These are phyloP conservation scores for Erodium maritimum DNA, from an alignment of 345 rosid genomes.

Conservation along the genomic window DNA sequence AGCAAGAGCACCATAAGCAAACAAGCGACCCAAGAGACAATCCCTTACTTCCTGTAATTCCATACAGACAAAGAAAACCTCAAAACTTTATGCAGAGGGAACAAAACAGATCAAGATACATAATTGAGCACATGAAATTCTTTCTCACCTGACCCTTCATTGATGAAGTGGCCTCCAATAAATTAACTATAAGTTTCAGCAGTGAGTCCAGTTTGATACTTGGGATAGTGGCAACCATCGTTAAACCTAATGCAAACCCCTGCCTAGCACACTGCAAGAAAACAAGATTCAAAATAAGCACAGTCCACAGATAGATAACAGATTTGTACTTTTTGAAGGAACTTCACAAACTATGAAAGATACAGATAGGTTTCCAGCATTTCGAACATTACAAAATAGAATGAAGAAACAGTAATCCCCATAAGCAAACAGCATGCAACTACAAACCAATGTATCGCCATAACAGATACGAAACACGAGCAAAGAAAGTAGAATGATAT, in stretches of 20 bases:
- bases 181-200: slow-evolving; percentile 55
- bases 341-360: neutral
- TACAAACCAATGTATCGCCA: neutral
- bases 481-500: neutral
- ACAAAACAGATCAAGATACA: neutral
- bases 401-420: neutral
- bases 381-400: neutral
- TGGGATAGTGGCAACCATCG: slow-evolving; percentile 39
- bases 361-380: neutral
- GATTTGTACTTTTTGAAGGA: neutral
- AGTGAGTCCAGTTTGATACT: slow-evolving; percentile 54
- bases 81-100: neutral
- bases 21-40: slow-evolving; percentile 80
- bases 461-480: neutral
- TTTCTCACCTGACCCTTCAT: slow-evolving; percentile 88
- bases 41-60: slow-evolving; percentile 67
- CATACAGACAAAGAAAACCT: slow-evolving; percentile 2
- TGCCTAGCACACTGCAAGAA: slow-evolving; percentile 79
- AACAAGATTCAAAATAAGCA: neutral
- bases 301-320: neutral
- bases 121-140: neutral
- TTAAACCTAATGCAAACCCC: slow-evolving; percentile 88
- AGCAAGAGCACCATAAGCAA: slow-evolving; percentile 80
- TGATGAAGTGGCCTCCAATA: slow-evolving; percentile 71
- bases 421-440: neutral